Percentiles rank a stretch among this genome's conserved stretches.
These are phyloP conservation scores for Fusarium acutatum DNA, from an alignment of 2,329 filamentous ascomycete species.

Conservation along the genomic window DNA sequence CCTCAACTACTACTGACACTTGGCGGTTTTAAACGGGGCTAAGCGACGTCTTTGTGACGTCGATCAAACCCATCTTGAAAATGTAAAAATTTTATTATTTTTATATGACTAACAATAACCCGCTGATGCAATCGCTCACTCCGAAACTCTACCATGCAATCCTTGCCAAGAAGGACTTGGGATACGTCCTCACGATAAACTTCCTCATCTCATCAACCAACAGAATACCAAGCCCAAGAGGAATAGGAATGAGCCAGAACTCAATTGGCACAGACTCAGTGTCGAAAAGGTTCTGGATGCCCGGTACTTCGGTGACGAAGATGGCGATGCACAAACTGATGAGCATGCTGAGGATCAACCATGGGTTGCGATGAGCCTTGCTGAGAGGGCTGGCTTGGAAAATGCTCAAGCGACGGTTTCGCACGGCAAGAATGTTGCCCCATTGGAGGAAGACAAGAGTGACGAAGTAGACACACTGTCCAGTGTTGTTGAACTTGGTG, in stretches of 20 bases:
- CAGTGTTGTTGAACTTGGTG: conserved; percentile 57
- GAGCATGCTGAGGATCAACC: conserved; percentile 56
- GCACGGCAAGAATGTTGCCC: conserved; percentile 61
- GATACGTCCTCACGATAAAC: conserved; percentile 56
- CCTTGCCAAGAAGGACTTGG: conserved; percentile 54
- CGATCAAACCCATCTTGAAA: background rate
- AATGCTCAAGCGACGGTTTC: conserved; percentile 61
- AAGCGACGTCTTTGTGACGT: background rate
- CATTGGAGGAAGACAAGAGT: conserved; percentile 62
- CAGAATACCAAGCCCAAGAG: conserved; percentile 59
- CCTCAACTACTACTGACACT: background rate
- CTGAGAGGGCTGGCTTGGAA: conserved; percentile 60
- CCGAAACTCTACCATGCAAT: conserved; percentile 55
- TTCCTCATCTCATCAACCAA: conserved; percentile 63
- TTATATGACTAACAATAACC: background rate
- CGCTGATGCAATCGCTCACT: background rate
- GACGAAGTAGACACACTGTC: conserved; percentile 64
- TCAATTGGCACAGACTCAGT: conserved; percentile 60
- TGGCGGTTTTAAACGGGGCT: background rate
- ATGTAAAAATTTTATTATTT: background rate
- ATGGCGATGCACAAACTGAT: conserved; percentile 60
- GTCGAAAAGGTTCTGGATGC: conserved; percentile 57
- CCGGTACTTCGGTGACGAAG: conserved; percentile 62
- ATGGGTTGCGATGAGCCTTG: conserved; percentile 58
- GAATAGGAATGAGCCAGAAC: conserved; percentile 62